Evolutionary conservation across 78 protist species (phyloP).

Genomic region (Planoprotostelium fungivorum): DNA sequence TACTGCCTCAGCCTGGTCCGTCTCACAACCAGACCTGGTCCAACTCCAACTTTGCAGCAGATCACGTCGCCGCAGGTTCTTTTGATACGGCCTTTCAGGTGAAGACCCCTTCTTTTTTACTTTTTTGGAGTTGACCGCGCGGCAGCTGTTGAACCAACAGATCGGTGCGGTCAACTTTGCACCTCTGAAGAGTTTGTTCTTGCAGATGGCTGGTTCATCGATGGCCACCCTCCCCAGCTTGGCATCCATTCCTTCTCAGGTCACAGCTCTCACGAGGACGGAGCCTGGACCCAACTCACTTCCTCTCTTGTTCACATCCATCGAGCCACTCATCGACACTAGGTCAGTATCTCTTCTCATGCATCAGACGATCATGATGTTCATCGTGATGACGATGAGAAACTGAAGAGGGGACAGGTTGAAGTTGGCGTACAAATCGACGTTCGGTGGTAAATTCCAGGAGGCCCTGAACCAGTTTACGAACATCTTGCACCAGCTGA

Average conservation of each 20-base stretch:
- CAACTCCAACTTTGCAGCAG: slow-evolving; percentile 69
- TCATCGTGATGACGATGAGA: no score
- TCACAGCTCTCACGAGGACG: background rate
- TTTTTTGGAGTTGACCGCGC: slow-evolving; percentile 29
- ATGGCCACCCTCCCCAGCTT: background rate
- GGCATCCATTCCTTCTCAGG: background rate
- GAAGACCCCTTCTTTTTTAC: background rate
- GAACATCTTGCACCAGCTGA: slow-evolving; percentile 26
- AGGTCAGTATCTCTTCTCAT: background rate
- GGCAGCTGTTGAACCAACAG: slow-evolving; percentile 76
- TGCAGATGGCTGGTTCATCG: background rate
- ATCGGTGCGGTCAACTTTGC: slow-evolving; percentile 82
- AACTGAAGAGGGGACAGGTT: no score
- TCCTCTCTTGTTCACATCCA: background rate
- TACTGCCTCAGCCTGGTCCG: slow-evolving; percentile 60
- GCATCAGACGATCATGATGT: background rate
- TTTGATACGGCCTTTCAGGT: slow-evolving; percentile 83
- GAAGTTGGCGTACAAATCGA: slow-evolving; percentile 63
- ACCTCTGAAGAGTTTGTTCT: slow-evolving; percentile 71
- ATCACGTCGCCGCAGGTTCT: slow-evolving; percentile 89
- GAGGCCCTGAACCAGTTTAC: slow-evolving; percentile 68
- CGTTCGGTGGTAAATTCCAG: slow-evolving; percentile 78
- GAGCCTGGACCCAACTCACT: background rate
- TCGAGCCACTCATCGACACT: background rate
- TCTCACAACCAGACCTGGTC: slow-evolving; percentile 59